Percentiles rank a stretch among this genome's conserved stretches.
These are phyloP conservation scores for Komagataella pastoris DNA, from an alignment of 805 yeast species.

Conservation along the genomic window DNA sequence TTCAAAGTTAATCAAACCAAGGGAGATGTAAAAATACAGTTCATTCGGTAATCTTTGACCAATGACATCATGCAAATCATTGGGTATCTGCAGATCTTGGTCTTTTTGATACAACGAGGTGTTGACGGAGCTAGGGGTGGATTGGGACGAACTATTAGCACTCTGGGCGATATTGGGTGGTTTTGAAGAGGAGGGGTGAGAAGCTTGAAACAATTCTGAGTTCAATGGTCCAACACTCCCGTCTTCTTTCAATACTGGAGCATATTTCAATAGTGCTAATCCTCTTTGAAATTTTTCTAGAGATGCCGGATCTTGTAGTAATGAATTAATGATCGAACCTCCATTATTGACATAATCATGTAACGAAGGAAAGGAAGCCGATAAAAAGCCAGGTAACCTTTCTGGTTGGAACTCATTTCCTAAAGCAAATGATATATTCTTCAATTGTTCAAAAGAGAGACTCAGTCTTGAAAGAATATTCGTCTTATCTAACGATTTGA, in stretches of 20 bases:
- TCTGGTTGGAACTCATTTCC: constrained; percentile 68
- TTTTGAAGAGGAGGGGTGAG: not conserved
- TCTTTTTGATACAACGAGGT: not conserved
- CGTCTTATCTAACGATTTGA: constrained; percentile 49
- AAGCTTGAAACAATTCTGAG: constrained; percentile 8
- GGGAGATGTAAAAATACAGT: constrained; percentile 63
- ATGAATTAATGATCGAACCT: constrained; percentile 28
- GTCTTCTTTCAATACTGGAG: constrained; percentile 57
- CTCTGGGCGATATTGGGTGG: not conserved
- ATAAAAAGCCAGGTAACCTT: constrained; percentile 41
- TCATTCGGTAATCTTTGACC: constrained; percentile 84
- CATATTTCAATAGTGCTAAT: constrained; percentile 47
- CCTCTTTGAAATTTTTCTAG: constrained; percentile 53
- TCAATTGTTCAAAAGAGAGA: constrained; percentile 50
- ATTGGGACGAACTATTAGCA: constrained; percentile 4
- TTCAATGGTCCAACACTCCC: constrained; percentile 56
- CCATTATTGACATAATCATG: constrained; percentile 21
- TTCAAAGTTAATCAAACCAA: constrained; percentile 58
- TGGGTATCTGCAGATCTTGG: constrained; percentile 34
- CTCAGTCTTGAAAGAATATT: constrained; percentile 47
- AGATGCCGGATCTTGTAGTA: constrained; percentile 30
- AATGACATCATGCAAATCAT: constrained; percentile 68
- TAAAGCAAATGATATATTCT: constrained; percentile 63
- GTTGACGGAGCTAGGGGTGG: constrained; percentile 7
- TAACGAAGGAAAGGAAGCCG: constrained; percentile 16